These are phyloP conservation scores for Penicillium subrubescens DNA, from an alignment of 495 filamentous ascomycete species.

Conservation along the genomic window DNA sequence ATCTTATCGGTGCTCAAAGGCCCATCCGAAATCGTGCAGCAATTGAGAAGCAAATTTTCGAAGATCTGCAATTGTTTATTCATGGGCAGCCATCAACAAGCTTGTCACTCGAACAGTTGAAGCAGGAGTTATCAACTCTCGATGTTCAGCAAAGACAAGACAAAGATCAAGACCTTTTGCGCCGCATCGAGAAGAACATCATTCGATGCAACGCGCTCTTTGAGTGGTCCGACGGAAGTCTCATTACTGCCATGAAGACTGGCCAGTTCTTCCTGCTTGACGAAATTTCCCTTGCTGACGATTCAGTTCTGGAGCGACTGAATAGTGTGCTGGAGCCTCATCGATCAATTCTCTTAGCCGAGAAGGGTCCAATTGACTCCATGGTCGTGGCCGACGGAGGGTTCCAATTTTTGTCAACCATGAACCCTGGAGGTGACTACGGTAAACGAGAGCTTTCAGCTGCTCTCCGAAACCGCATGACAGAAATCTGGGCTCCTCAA, in stretches of 20 bases:
- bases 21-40: conserved; percentile 82
- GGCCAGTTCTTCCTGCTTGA: conserved; percentile 92
- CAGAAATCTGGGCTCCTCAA: conserved; percentile 96
- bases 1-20: conserved; percentile 93
- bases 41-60: conserved; percentile 63
- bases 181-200: conserved; percentile 60
- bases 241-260: conserved; percentile 92
- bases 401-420: conserved; percentile 96
- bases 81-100: conserved; percentile 26
- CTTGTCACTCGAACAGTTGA: conserved; percentile 47
- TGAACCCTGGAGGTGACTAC: conserved; percentile 99
- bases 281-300: conserved; percentile 96
- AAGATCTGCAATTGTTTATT: conserved; percentile 59
- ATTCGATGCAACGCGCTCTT: conserved; percentile 78
- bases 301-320: conserved; percentile 92
- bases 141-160: conserved; percentile 29
- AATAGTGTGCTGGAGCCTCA: conserved; percentile 96
- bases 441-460: conserved; percentile 97
- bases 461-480: conserved; percentile 93
- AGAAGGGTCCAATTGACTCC: conserved; percentile 84
- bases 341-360: conserved; percentile 84
- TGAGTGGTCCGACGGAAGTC: conserved; percentile 92
- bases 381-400: conserved; percentile 74
- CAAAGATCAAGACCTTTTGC: conserved; percentile 52
- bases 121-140: conserved; percentile 49